Conservation (phyloP, 768 basidiomycete genomes). For the Galerina sulciceps region DNA sequence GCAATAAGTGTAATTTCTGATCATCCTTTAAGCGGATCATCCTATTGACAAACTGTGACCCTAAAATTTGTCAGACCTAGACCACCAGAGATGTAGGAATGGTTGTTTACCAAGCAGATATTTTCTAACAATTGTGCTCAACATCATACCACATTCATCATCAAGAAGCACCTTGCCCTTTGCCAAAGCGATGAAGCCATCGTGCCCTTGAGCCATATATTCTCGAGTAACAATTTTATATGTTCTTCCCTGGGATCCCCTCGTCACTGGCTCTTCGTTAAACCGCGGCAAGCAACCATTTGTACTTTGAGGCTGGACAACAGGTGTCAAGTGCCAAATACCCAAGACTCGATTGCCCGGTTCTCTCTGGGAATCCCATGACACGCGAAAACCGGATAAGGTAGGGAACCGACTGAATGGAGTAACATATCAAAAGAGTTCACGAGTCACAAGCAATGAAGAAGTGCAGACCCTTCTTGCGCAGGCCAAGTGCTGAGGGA, state of each 20-base stretch:
- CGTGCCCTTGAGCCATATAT: conserved; percentile 85
- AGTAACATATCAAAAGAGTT: not conserved
- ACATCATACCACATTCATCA: conserved; percentile 79
- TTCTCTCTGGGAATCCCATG: conserved; percentile 82
- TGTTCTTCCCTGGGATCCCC: conserved; percentile 53
- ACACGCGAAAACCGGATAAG: conserved; percentile 80
- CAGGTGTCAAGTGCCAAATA: conserved; percentile 60
- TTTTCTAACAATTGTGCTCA: conserved; percentile 80
- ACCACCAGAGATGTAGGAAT: not conserved
- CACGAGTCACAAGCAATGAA: not conserved
- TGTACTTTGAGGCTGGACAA: conserved; percentile 27
- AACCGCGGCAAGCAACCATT: conserved; percentile 31
- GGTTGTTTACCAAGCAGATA: conserved; percentile 73
- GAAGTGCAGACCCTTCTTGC: conserved; percentile 75
- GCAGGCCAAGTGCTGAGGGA: conserved; percentile 81
- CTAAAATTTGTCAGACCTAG: conserved; percentile 36
- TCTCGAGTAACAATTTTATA: conserved; percentile 87
- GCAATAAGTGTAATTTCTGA: conserved; percentile 39
- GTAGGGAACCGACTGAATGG: conserved; percentile 80
- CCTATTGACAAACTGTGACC: conserved; percentile 74
- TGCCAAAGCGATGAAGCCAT: conserved; percentile 76
- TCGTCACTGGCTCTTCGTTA: conserved; percentile 58
- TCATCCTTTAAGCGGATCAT: conserved; percentile 47
- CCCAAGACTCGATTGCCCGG: conserved; percentile 76
- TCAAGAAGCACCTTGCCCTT: conserved; percentile 74